A percentile compares a stretch with the other conserved stretches of the same genome.
Evolutionary conservation across 2,329 filamentous ascomycete species (phyloP).

Genomic region (Endoconidiophora laricicola): DNA sequence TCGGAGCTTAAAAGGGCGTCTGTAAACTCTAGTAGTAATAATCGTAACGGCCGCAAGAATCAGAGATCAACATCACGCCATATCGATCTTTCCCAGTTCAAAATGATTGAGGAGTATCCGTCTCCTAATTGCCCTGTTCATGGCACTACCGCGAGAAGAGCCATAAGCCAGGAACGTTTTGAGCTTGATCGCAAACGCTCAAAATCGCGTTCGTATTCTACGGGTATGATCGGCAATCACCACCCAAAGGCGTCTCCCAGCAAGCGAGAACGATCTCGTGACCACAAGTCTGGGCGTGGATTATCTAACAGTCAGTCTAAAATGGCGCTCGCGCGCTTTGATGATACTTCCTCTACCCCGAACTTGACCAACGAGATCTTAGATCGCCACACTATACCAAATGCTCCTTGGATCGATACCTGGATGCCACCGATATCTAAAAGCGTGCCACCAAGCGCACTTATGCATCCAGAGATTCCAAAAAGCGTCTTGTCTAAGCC

Average conservation of each 20-base stretch:
- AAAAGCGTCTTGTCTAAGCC: background rate
- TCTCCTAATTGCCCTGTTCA: slow-evolving; percentile 12
- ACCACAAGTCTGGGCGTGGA: background rate
- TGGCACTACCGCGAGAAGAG: background rate
- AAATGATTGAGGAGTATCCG: slow-evolving; percentile 11
- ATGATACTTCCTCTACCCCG: background rate
- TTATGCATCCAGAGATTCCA: background rate
- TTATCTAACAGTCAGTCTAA: too few relatives aligned
- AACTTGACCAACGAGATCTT: slow-evolving; percentile 2
- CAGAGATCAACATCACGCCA: slow-evolving; percentile 1
- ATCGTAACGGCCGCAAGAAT: background rate
- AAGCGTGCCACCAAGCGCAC: background rate
- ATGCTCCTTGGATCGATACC: slow-evolving; percentile 8
- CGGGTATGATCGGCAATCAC: background rate
- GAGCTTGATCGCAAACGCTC: background rate
- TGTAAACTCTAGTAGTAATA: background rate
- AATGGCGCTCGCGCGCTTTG: too few relatives aligned
- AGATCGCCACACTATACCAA: background rate
- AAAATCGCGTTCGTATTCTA: slow-evolving; percentile 6
- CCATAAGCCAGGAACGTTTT: background rate
- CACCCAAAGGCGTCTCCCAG: background rate
- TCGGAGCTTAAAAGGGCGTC: background rate
- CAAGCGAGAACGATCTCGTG: background rate
- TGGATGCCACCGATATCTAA: slow-evolving; percentile 10
- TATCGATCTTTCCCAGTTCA: slow-evolving; percentile 10